These are phyloP conservation scores for Colletotrichum sidae DNA, from an alignment of 2,329 filamentous ascomycete species.

Conservation along the genomic window DNA sequence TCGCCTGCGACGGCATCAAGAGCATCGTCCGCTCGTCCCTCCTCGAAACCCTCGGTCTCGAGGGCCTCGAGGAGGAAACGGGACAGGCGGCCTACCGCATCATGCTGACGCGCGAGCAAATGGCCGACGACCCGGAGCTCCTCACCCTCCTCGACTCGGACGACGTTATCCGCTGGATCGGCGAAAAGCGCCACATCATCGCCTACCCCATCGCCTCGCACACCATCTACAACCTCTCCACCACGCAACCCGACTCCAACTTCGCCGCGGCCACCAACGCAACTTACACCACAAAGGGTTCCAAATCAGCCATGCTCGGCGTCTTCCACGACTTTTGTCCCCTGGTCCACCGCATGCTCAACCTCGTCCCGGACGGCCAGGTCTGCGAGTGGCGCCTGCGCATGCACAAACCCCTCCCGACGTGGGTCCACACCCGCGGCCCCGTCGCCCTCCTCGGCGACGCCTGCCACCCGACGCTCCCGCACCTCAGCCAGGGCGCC, in stretches of 20 bases:
- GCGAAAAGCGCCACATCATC: constrained; percentile 80
- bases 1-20: constrained; percentile 69
- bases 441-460: constrained; percentile 70
- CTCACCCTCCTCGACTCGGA: constrained; percentile 75
- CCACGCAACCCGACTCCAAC: constrained; percentile 70
- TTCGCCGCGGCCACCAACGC: constrained; percentile 68
- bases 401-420: constrained; percentile 66
- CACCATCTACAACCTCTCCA: constrained; percentile 73
- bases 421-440: constrained; percentile 64
- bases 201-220: constrained; percentile 79
- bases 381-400: constrained; percentile 75
- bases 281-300: constrained; percentile 73
- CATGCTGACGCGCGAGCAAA: constrained; percentile 76
- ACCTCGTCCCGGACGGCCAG: constrained; percentile 70
- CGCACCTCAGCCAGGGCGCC: constrained; percentile 75
- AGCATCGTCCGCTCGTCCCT: constrained; percentile 63
- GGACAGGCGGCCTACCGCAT: constrained; percentile 84
- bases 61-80: constrained; percentile 72
- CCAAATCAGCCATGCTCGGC: constrained; percentile 70
- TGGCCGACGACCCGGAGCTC: constrained; percentile 75
- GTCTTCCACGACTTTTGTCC: constrained; percentile 72
- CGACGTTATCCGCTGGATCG: constrained; percentile 80
- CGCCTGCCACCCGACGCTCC: constrained; percentile 75
- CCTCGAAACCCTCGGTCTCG: constrained; percentile 62
- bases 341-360: constrained; percentile 67